A percentile compares a stretch with the other conserved stretches of the same genome.
Conservation (phyloP, 164 flowering plant genomes). For the Chimonanthus salicifolius region DNA sequence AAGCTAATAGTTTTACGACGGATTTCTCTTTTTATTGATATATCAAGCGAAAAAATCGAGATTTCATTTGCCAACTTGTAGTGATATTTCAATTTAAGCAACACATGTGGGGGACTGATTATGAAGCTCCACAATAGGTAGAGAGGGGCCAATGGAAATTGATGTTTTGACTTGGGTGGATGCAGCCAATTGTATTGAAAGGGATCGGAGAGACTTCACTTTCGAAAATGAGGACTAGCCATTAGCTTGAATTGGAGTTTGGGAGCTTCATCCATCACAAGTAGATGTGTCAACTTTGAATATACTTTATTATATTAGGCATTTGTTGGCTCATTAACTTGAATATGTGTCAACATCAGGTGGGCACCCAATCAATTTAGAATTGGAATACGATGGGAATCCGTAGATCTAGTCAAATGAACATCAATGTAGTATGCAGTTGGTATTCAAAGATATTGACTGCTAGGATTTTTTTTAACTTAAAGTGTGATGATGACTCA, state of each 20-base stretch:
- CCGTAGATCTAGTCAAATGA: background rate
- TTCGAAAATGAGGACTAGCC: background rate
- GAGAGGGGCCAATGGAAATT: background rate
- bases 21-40: no score
- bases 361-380: constrained; percentile 8
- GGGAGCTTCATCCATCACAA: background rate
- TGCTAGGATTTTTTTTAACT: no score
- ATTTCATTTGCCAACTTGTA: no score
- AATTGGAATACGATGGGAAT: constrained; percentile 12
- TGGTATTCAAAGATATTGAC: background rate
- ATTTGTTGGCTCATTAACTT: constrained; percentile 1
- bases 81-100: background rate
- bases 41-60: no score
- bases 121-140: background rate
- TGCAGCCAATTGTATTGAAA: background rate
- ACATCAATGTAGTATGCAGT: background rate
- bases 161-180: background rate
- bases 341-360: constrained; percentile 8
- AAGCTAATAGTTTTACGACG: no score
- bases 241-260: background rate
- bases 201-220: constrained; percentile 7
- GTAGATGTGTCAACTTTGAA: background rate
- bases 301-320: background rate
- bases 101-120: constrained; percentile 3
- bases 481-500: no score